Percentiles rank a stretch among this genome's conserved stretches.
Conservation (phyloP, 148 eudicot genomes). For the Arctostaphylos glauca region DNA sequence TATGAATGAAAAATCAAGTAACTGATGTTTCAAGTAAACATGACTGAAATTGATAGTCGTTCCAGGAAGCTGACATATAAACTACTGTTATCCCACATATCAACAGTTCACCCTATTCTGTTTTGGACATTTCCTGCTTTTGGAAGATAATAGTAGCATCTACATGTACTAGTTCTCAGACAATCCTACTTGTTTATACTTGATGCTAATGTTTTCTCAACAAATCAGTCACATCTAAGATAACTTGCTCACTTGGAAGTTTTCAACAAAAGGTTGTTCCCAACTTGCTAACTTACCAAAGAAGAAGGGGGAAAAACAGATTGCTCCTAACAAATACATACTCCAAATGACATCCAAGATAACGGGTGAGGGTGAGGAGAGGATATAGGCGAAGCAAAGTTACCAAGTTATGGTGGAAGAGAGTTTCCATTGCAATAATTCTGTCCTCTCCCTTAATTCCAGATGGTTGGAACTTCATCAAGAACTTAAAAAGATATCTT, state of each 20-base stretch:
- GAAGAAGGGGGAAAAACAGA: background rate
- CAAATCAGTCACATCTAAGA: background rate
- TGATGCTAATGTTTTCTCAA: background rate
- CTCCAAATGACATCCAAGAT: constrained; percentile 1
- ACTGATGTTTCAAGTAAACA: background rate
- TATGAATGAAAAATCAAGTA: too few species aligned
- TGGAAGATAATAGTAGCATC: background rate
- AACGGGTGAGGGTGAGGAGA: background rate
- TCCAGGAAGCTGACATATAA: background rate
- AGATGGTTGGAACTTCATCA: constrained; percentile 9
- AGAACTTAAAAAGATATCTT: background rate
- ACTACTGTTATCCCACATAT: background rate
- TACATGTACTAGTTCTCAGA: background rate
- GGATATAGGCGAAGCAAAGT: background rate
- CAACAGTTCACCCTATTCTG: background rate
- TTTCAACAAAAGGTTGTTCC: background rate
- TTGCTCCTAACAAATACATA: background rate
- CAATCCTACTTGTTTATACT: background rate
- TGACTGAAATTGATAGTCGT: background rate
- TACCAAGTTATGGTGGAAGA: background rate
- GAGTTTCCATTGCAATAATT: background rate
- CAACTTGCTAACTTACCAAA: background rate
- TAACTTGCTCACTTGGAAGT: constrained; percentile 8
- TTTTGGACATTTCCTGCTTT: constrained; percentile 1
- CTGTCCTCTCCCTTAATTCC: background rate